Conservation (phyloP, 805 yeast species). For the Candida fluviatilis region DNA sequence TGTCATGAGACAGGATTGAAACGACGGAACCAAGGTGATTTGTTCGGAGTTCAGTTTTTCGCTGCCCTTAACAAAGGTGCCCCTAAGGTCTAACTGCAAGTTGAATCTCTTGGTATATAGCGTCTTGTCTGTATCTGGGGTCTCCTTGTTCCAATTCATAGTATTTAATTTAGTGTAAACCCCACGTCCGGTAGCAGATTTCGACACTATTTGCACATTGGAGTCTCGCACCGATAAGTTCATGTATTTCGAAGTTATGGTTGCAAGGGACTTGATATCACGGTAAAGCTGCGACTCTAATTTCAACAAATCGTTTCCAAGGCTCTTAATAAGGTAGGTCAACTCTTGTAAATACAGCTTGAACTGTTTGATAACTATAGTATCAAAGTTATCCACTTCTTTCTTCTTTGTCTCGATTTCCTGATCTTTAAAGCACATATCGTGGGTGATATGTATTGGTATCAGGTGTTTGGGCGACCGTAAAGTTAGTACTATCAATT, state of each 20-base stretch:
- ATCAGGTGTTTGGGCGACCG: conserved; percentile 30
- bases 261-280: conserved; percentile 34
- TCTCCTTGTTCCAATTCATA: conserved; percentile 28
- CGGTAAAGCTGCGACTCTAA: conserved; percentile 33
- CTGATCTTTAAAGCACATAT: conserved; percentile 33
- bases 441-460: conserved; percentile 39
- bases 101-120: conserved; percentile 27
- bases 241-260: conserved; percentile 30
- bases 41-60: conserved; percentile 16
- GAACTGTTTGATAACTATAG: conserved; percentile 30
- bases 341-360: conserved; percentile 19
- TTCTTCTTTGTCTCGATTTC: conserved; percentile 22
- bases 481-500: conserved; percentile 33
- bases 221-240: conserved; percentile 22
- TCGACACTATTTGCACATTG: conserved; percentile 9
- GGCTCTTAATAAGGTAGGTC: conserved; percentile 24
- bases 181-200: conserved; percentile 14
- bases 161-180: conserved; percentile 16
- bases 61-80: conserved; percentile 26
- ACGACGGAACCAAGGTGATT: conserved; percentile 35
- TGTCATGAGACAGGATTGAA: conserved; percentile 34
- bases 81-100: conserved; percentile 23
- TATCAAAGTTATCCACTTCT: conserved; percentile 27
- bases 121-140: conserved; percentile 11
- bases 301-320: conserved; percentile 30